Conservation (phyloP, 768 basidiomycete genomes). For the Mycena capillaripes region DNA sequence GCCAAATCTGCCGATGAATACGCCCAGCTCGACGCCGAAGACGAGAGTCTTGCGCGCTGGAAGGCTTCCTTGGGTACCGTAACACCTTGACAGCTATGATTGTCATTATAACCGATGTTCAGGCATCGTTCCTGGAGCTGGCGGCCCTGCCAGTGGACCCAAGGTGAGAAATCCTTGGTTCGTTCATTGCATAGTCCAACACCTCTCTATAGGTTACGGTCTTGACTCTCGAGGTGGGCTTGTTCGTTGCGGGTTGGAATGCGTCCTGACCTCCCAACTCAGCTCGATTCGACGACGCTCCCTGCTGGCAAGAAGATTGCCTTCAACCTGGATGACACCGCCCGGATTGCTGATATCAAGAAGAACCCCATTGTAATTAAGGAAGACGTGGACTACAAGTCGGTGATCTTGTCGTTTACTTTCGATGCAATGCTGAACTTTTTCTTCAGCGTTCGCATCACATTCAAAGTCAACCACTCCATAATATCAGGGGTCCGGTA, state of each 20-base stretch:
- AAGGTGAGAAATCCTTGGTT: conserved; percentile 64
- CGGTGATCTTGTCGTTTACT: conserved; percentile 36
- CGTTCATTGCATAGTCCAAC: conserved; percentile 23
- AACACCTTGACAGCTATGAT: conserved; percentile 51
- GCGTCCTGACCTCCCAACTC: not conserved
- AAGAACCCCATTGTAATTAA: conserved; percentile 86
- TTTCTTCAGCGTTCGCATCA: conserved; percentile 80
- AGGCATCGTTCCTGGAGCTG: conserved; percentile 72
- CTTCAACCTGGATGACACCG: conserved; percentile 74
- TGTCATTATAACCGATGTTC: conserved; percentile 67
- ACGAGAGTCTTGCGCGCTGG: conserved; percentile 96
- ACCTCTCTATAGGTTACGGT: conserved; percentile 71
- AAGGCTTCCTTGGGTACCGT: conserved; percentile 93
- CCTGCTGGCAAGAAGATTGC: conserved; percentile 70
- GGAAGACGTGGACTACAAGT: conserved; percentile 94
- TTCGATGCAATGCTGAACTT: not conserved
- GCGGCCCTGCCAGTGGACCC: conserved; percentile 62
- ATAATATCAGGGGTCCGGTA: conserved; percentile 92
- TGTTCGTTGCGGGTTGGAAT: not conserved
- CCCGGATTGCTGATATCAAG: conserved; percentile 67
- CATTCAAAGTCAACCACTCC: conserved; percentile 90
- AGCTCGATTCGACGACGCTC: conserved; percentile 81
- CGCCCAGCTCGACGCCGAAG: conserved; percentile 86
- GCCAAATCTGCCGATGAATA: conserved; percentile 86
- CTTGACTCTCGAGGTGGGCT: conserved; percentile 69